A percentile compares a stretch with the other conserved stretches of the same genome.
These are phyloP conservation scores for Thermomucor indicae-seudaticae DNA, from an alignment of 371 early-diverging fungal genomes.

Conservation along the genomic window DNA sequence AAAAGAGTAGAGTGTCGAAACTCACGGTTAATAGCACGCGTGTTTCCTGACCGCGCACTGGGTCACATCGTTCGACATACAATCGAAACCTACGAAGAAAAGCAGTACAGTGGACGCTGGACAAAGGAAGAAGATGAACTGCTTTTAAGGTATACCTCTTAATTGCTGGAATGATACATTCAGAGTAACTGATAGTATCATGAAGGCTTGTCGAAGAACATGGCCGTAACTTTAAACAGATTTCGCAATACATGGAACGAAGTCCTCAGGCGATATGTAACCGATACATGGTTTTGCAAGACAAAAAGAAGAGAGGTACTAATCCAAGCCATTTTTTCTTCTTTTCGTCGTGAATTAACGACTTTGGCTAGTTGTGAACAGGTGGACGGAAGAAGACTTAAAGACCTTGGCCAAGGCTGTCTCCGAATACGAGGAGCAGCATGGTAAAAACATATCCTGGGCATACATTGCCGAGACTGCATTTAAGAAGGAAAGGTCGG, in stretches of 20 bases:
- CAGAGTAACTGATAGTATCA: too few relatives aligned
- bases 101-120: not conserved
- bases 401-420: too few relatives aligned
- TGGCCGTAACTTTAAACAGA: too few relatives aligned
- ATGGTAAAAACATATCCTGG: too few relatives aligned
- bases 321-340: too few relatives aligned
- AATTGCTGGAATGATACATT: not conserved
- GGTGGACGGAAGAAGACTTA: too few relatives aligned
- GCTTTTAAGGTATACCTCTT: not conserved
- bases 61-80: not conserved
- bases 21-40: not conserved
- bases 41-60: not conserved
- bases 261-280: not conserved
- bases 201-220: too few relatives aligned
- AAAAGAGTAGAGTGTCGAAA: too few relatives aligned
- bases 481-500: not conserved
- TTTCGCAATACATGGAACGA: not conserved
- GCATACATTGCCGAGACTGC: too few relatives aligned
- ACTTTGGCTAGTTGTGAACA: too few relatives aligned
- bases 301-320: not conserved
- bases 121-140: not conserved
- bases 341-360: too few relatives aligned
- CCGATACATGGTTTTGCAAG: not conserved
- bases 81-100: not conserved
- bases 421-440: too few relatives aligned